Evolutionary conservation across 306 rosid species (phyloP), one percentile per base, ranked within the genome.

Genomic region (Morella rubra): DNA sequence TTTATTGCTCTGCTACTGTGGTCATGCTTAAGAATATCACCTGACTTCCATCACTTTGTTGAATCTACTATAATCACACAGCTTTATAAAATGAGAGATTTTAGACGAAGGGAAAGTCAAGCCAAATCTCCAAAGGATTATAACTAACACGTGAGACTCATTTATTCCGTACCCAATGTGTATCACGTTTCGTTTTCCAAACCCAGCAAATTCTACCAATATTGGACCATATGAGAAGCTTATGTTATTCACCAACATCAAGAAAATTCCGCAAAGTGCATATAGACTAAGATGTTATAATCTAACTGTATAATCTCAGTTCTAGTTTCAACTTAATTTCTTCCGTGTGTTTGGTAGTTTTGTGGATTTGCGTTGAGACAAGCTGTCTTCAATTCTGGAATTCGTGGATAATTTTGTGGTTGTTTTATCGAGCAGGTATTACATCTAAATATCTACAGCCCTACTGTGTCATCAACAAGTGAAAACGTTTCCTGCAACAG

Each of bases 401-500:
- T 84, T 81, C 59, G 22, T 71, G 72, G 86, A 81, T 77, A 47
- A 18, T 77, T 27, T 71, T 52, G 37, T 67, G 13, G 66, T 72
- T 27, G 60, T 84, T 75, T 9, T 69, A 47, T 75, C 32, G 75
- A 74, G 44, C 92, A 87, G 96, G 59, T 0, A 19, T 0, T 80
- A 60, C 51, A 69, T 13, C 79, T 96, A 52, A 90, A 76, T 44
- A 89, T 89, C 83, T 96, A 92, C 86, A 89, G 88, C 67, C 83
- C 86, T 19, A 77, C 79, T 53, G 73, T 8, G 5, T 96, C 98
- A 52, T 77, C 93, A 45, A 91, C 96, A 15, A 89, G 99, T 84
- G 65, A 83, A 72, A 73, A 22, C 47, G 86, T 91, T 72, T 45
- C 75, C 10, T 96, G 99, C 86, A 80, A 85, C 80, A 96, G 79